Evolutionary conservation across 345 rosid genomes (phyloP).

Genomic region (Arabis hirsuta): DNA sequence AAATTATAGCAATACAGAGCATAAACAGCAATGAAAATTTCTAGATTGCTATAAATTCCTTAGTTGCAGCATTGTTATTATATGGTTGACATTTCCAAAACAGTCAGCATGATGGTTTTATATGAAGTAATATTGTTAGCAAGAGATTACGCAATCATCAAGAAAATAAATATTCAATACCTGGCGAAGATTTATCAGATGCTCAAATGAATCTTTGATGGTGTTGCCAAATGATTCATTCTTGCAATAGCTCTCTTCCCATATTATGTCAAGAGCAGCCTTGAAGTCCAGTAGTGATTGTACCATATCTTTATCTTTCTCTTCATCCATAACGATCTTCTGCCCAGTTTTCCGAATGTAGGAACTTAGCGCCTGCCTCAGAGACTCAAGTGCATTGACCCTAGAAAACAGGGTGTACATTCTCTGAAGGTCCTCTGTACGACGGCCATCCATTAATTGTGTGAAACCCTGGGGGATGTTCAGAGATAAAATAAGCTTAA

Average conservation of each 20-base stretch:
- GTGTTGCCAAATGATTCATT: slow-evolving; percentile 90
- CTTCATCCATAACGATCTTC: slow-evolving; percentile 91
- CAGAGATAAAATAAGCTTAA: slow-evolving; percentile 23
- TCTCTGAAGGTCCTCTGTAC: slow-evolving; percentile 86
- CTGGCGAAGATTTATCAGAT: slow-evolving; percentile 96
- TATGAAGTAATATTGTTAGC: slow-evolving; percentile 6
- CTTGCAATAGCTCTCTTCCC: slow-evolving; percentile 93
- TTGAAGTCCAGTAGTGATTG: slow-evolving; percentile 82
- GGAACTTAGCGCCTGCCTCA: slow-evolving; percentile 80
- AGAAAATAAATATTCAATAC: slow-evolving; percentile 43
- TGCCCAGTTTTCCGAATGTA: slow-evolving; percentile 87
- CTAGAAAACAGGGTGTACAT: slow-evolving; percentile 80
- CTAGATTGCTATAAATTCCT: background rate
- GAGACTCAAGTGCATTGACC: slow-evolving; percentile 82
- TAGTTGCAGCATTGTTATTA: background rate
- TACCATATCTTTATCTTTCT: slow-evolving; percentile 98
- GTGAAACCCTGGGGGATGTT: slow-evolving; percentile 72
- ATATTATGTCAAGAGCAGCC: slow-evolving; percentile 85
- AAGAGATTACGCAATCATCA: slow-evolving; percentile 16
- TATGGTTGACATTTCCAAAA: slow-evolving; percentile 24
- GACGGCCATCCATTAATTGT: slow-evolving; percentile 90
- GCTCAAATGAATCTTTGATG: slow-evolving; percentile 93
- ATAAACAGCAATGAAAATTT: slow-evolving; percentile 4
- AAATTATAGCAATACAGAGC: background rate
- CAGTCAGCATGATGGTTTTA: slow-evolving; percentile 9